Evolutionary conservation across 2,329 filamentous ascomycete genomes (phyloP), one percentile per base, ranked within the genome.

Genomic region (Metarhizium album): DNA sequence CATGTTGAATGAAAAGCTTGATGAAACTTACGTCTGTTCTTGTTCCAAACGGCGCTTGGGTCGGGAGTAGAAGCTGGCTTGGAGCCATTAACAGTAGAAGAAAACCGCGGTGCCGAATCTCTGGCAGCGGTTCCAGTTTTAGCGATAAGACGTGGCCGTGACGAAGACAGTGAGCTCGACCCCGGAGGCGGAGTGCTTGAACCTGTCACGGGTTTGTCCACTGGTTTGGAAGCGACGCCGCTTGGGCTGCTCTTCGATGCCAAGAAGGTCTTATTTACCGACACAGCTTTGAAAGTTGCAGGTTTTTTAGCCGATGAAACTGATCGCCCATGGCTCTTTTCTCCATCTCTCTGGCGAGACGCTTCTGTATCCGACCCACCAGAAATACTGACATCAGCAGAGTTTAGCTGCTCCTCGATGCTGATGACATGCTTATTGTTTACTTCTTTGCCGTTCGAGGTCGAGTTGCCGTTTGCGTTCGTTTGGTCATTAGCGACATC

Each of bases 201-300:
- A 46, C 73, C 68, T 14, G 75, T 60, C 13, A 65, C 64, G 5
- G 72, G 68, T 64, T 81, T 76, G 56, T 80, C 73, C 58, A 67
- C 67, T 45, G 73, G 59, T 61, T 83, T 80, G 50, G 75, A 62
- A 20, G 72, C 64, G 8, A 70, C 62, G 53, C 63, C 66, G 49
- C 67, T 65, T 18, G 71, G 64, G 18, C 74, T 64, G 45, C 70
- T 75, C 67, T 91, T 91, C 53, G 86, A 80, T n/a, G 79, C 80
- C 35, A 93, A 74, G 63, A 91, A 94, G 42, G 81, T 89, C 68
- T 87, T 90, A 58, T 90, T 91, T 58, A 91, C 86, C 4, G 86
- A 90, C 46, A 93, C 85, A 18, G 87, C 80, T 68, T 93, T 94
- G 75, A 94, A 93, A 13, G 82, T 84, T 18, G 83, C 71, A 20